phyloP scores from a whole-genome alignment of 345 rosid genomes.

The Brassica incana region DNA sequence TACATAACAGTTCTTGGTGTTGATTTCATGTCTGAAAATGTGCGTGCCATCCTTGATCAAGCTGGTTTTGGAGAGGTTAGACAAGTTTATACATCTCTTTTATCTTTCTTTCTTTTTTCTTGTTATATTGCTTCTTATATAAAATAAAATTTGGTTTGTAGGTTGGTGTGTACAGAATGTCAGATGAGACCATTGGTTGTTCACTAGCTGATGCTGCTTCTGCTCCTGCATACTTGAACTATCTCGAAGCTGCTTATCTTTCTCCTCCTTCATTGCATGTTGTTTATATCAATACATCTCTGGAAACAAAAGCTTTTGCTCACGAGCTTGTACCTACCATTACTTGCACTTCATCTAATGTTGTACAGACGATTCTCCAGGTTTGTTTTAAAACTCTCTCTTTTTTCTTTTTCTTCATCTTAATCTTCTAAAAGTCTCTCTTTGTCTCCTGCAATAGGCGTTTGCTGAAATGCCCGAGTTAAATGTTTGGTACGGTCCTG shows the following conservation, averaged over 20 bases:
- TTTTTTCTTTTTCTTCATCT: neutral
- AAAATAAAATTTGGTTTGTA: conserved; percentile 33
- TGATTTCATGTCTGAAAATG: conserved; percentile 98
- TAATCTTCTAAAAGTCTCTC: conserved; percentile 6
- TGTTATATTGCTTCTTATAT: neutral
- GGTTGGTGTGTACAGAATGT: conserved; percentile 96
- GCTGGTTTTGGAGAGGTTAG: conserved; percentile 79
- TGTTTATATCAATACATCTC: conserved; percentile 87
- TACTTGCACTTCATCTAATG: conserved; percentile 96
- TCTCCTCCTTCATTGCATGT: conserved; percentile 77
- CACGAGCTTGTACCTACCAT: conserved; percentile 97
- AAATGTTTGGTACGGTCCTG: conserved; percentile 89
- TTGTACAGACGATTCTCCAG: conserved; percentile 91
- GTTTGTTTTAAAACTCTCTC: conserved; percentile 40
- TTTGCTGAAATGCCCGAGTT: conserved; percentile 81
- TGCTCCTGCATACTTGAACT: conserved; percentile 74
- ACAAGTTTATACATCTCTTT: neutral
- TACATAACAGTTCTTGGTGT: conserved; percentile 89
- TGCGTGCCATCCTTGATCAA: conserved; percentile 93
- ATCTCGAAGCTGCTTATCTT: conserved; percentile 71
- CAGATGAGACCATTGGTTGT: conserved; percentile 87
- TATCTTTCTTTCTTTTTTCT: neutral
- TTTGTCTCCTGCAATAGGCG: conserved; percentile 50
- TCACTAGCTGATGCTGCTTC: conserved; percentile 97
- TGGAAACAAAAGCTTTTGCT: conserved; percentile 92